Evolutionary conservation across 1,284 basidiomycete species (phyloP), one percentile per base, ranked within the genome.

Genomic region (Austroboletus novae-zelandiae): DNA sequence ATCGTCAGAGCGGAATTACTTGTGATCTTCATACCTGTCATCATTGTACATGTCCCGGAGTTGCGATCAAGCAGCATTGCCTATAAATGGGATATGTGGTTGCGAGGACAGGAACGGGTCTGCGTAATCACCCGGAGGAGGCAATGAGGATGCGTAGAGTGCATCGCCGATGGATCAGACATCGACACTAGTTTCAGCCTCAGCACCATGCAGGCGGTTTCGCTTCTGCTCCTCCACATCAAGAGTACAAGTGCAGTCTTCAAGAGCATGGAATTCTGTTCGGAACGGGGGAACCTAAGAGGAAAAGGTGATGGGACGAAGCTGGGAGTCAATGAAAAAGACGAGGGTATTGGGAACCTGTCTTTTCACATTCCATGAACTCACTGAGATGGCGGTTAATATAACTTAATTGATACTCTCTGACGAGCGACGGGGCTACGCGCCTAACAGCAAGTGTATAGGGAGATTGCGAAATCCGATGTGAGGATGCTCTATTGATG

Each of bases 241-340:
- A 27, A 80, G 78, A 0, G 85, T 78, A 9, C 94, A 84, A 11
- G 98, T 74, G 14, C 84, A 81, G 64, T 99, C 92, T 64, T 98
- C 97, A 23, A 99, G 82, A 15, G 81, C 77, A 57, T 94, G 92
- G 80, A 98, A 98, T 0, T 91, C 89, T 0, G 62, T 60, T 63
- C 98, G 93, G 0, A 88, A 91, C 9, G 99, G 73, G 77, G 95
- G 99, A 30, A 96, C 87, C 91, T 98, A 61, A 6, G 34, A 40
- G 17, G 53, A 23, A 23, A 23, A 23, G n/a, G 20, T 23, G 5
- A 23, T 23, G 20, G 2, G 20, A 23, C 20, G 20, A 23, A 23
- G 73, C 67, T 97, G 94, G 17, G 91, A 89, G 72, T 97, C 94
- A 66, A 98, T 69, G 64, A 93, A 97, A 70, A 97, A 90, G 6